These are phyloP conservation scores for Phialemonium atrogriseum DNA, from an alignment of 2,329 filamentous ascomycete genomes.

Conservation along the genomic window DNA sequence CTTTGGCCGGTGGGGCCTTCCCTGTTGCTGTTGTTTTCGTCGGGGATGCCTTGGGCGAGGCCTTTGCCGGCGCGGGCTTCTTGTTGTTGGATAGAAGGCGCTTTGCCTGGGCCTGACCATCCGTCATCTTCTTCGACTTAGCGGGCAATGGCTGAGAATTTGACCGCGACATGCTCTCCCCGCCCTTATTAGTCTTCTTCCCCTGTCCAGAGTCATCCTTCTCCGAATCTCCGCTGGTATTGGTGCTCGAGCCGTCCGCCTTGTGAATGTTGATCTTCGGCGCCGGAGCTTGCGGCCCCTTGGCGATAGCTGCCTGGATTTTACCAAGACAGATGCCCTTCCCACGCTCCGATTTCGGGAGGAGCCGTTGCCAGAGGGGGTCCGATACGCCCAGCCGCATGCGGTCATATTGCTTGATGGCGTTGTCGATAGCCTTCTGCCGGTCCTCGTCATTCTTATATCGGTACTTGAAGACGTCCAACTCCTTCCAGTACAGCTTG, in stretches of 20 bases:
- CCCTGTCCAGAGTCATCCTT: slow-evolving; percentile 16
- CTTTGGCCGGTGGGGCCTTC: slow-evolving; percentile 28
- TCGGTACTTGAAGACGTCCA: slow-evolving; percentile 55
- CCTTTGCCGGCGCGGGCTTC: slow-evolving; percentile 26
- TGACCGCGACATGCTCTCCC: slow-evolving; percentile 39
- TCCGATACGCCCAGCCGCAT: slow-evolving; percentile 47
- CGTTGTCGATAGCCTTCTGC: slow-evolving; percentile 53
- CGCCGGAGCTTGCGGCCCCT: slow-evolving; percentile 35
- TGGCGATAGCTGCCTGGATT: slow-evolving; percentile 50
- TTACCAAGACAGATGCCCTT: slow-evolving; percentile 54
- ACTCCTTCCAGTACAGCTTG: slow-evolving; percentile 52
- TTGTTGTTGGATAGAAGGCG: slow-evolving; percentile 38
- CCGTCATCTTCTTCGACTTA: slow-evolving; percentile 49
- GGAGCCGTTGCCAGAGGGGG: slow-evolving; percentile 52
- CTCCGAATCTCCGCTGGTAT: slow-evolving; percentile 24
- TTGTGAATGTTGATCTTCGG: slow-evolving; percentile 44
- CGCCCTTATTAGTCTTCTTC: slow-evolving; percentile 23
- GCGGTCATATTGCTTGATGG: slow-evolving; percentile 51
- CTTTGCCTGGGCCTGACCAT: slow-evolving; percentile 48
- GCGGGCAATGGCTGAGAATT: slow-evolving; percentile 40
- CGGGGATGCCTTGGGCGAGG: slow-evolving; percentile 27
- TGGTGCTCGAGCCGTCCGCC: slow-evolving; percentile 37
- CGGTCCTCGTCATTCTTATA: slow-evolving; percentile 47
- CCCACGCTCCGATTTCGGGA: slow-evolving; percentile 48
- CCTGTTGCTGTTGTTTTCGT: slow-evolving; percentile 34